phyloP scores from a whole-genome alignment of 495 filamentous ascomycete species.

The Daldinia childiae region DNA sequence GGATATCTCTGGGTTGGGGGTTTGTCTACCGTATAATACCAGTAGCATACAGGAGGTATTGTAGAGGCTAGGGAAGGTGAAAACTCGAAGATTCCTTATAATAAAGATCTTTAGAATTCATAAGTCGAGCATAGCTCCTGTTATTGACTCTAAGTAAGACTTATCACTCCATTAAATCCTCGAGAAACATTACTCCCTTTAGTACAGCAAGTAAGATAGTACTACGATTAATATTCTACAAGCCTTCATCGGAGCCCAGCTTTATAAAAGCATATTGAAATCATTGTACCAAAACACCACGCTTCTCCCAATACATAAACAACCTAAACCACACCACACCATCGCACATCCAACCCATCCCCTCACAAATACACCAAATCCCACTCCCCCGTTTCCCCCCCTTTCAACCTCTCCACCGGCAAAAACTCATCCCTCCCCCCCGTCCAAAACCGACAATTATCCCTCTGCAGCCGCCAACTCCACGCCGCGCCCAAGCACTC shows the following conservation, averaged over 20 bases:
- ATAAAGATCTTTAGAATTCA: neutral
- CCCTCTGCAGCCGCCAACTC: neutral
- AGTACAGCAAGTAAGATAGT: too few relatives aligned
- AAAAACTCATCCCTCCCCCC: conserved; percentile 32
- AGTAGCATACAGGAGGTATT: neutral
- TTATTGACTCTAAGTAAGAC: neutral
- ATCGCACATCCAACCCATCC: too few relatives aligned
- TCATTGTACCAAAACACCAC: neutral
- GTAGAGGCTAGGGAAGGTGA: neutral
- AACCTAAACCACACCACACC: neutral
- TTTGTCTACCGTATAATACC: neutral
- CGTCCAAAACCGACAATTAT: conserved; percentile 38
- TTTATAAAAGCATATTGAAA: too few relatives aligned
- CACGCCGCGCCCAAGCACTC: conserved; percentile 43
- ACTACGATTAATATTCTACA: too few relatives aligned
- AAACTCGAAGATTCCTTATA: neutral
- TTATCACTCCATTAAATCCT: too few relatives aligned
- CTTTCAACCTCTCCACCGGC: conserved; percentile 28
- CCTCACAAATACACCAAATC: conserved; percentile 37
- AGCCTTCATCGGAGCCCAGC: too few relatives aligned
- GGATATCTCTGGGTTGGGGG: neutral
- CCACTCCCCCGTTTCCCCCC: conserved; percentile 24
- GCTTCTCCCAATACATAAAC: neutral
- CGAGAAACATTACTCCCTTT: too few relatives aligned
- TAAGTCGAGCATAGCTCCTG: neutral